Evolutionary conservation across 2,329 filamentous ascomycete genomes (phyloP), one percentile per base, ranked within the genome.

Genomic region (Setomelanomma holmii): DNA sequence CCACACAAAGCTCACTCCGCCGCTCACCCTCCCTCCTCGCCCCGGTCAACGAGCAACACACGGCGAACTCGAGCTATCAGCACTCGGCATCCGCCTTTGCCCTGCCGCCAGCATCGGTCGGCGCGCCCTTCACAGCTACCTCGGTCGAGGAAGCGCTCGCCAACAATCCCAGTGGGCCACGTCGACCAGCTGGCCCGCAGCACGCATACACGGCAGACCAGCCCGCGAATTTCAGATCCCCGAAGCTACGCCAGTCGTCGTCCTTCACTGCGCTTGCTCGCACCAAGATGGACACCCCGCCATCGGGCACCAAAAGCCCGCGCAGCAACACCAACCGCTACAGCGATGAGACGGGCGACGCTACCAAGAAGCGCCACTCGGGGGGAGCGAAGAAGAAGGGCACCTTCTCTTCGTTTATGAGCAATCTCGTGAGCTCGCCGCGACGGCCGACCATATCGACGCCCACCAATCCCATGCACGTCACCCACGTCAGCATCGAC

Each of bases 401-500:
- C 59, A 67, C 72, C 60, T 76, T 76, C 47, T 71, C 68, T 19
- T 71, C 61, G 66, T 75, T 76, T 58, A 63, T 76, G 65, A 75
- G 68, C 67, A 72, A 63, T 64, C 68, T 75, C 63, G 64, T 76
- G 54, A 72, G 73, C 61, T 93, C 92, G 30, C 92, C 90, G 46
- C 90, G 93, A 76, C 91, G 92, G 60, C 91, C 95, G 40, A 86
- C 93, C 75, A 99, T 99, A 67, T 98, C 95, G n/a, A 91, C 92
- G 33, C 95, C 95, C 48, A 93, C 96, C 76, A 98, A 99, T 68
- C 95, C 95, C 42, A 92, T 98, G 54, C 95, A 98, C 77, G 91
- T 99, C 67, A 98, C 93, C 51, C 95, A 99, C 76, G 95, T 99
- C 61, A 93, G 93, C 65, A 97, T 96, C 75, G 93, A 99, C 76